phyloP scores from a whole-genome alignment of 371 early-diverging fungal species.

The Mucor circinelloides region DNA sequence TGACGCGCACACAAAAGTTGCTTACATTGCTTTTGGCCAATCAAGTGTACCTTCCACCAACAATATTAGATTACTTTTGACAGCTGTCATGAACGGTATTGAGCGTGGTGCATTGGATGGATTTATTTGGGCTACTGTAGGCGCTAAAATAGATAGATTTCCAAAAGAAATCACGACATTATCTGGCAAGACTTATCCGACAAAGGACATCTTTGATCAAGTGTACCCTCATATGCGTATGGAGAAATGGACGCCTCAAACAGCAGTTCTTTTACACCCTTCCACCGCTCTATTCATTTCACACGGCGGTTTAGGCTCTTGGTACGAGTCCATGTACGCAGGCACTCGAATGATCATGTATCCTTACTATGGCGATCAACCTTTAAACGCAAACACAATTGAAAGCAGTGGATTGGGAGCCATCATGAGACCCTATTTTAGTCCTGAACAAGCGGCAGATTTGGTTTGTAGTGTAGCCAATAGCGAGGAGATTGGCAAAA shows the following conservation, averaged over 20 bases:
- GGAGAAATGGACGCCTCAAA: slow-evolving; percentile 41
- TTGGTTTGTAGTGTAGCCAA: background rate
- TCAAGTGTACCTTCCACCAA: background rate
- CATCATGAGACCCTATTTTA: background rate
- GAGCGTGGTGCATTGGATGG: slow-evolving; percentile 27
- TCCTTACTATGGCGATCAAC: slow-evolving; percentile 46
- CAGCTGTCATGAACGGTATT: slow-evolving; percentile 18
- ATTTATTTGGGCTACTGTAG: slow-evolving; percentile 31
- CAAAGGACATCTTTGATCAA: background rate
- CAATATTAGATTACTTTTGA: slow-evolving; percentile 19
- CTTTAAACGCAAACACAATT: slow-evolving; percentile 14
- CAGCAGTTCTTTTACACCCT: slow-evolving; percentile 37
- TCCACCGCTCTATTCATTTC: slow-evolving; percentile 33
- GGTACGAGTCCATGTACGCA: slow-evolving; percentile 32
- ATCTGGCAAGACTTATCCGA: background rate
- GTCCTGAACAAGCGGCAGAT: slow-evolving; percentile 3
- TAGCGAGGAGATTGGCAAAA: slow-evolving; percentile 2
- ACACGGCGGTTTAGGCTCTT: slow-evolving; percentile 42
- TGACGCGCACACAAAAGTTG: slow-evolving; percentile 17
- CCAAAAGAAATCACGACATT: slow-evolving; percentile 6
- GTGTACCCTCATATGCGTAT: slow-evolving; percentile 10
- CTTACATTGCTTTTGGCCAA: slow-evolving; percentile 41
- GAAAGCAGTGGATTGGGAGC: slow-evolving; percentile 5
- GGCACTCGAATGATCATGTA: slow-evolving; percentile 29
- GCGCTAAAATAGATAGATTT: slow-evolving; percentile 1